These are phyloP conservation scores for Yamadazyma sp. DNA, from an alignment of 1,139 yeast genomes.

Conservation along the genomic window DNA sequence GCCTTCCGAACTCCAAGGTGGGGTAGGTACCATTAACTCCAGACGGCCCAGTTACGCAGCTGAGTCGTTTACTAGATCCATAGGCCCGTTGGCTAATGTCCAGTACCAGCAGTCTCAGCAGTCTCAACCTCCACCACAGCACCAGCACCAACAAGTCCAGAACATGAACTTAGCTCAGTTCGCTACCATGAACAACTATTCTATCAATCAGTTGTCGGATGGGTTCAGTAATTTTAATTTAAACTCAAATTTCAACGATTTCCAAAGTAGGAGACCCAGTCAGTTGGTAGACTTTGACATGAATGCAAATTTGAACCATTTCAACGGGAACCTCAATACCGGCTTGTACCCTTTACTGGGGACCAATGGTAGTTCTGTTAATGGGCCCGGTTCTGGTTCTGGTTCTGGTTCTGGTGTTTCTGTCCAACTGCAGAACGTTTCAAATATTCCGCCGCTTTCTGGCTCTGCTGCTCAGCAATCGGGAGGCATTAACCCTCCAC, in stretches of 20 bases:
- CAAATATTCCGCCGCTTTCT: not conserved
- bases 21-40: slow-evolving; percentile 58
- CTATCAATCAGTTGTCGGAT: slow-evolving; percentile 32
- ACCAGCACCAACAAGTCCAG: slow-evolving; percentile 6
- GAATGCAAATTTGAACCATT: slow-evolving; percentile 1
- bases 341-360: not conserved
- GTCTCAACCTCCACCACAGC: slow-evolving; percentile 4
- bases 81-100: slow-evolving; percentile 10
- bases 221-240: slow-evolving; percentile 36
- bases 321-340: not conserved
- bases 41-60: slow-evolving; percentile 69
- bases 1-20: slow-evolving; percentile 64
- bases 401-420: not conserved
- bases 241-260: slow-evolving; percentile 38
- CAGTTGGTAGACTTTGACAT: slow-evolving; percentile 38
- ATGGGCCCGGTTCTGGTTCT: too few species aligned
- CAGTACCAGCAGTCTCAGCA: slow-evolving; percentile 6
- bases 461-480: not conserved
- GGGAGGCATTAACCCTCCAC: not conserved
- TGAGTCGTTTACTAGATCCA: slow-evolving; percentile 50
- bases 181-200: slow-evolving; percentile 17
- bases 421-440: not conserved
- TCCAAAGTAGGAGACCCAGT: slow-evolving; percentile 47
- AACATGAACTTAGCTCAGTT: slow-evolving; percentile 15
- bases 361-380: too few species aligned